Evolutionary conservation across 805 yeast species (phyloP), one percentile per base, ranked within the genome.

Genomic region (Suhomyces prunicola): DNA sequence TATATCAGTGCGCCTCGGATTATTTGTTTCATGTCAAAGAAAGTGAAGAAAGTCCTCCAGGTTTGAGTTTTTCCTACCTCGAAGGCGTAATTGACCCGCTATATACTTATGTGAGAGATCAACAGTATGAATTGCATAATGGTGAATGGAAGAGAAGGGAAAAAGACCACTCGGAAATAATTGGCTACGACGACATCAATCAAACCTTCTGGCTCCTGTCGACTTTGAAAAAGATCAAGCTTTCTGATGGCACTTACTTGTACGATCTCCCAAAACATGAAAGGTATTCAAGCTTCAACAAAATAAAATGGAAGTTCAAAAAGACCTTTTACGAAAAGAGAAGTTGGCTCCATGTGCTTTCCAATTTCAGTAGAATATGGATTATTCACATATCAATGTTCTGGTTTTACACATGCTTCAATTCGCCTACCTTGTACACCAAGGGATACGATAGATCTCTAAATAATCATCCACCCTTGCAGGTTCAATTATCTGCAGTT

Each of bases 121-220:
- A 90, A 71, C 87, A 85, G 27, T 86, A 82, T 65, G 82, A 81
- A 58, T 65, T 77, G 7, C 53, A 70, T 24, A 81, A 83, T 46
- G 89, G 86, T 3, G 72, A 71, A 50, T 83, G 79, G 71, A 76
- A 78, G 36, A 82, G 84, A 68, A 82, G 84, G 55, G 91, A 84
- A 62, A 79, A 79, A 60, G 94, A 90, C 70, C 94, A 85, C 74
- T 66, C 77, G 67, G 66, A 80, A 58, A 74, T 85, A 65, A 64
- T 84, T 67, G 80, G 88, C 56, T 68, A 87, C 58, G 85, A 81
- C 60, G 85, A 81, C 57, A 64, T 79, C 39, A 80, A 81, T 57
- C 84, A 78, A 57, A 66, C 74, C 17, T 81, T 81, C 53, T 81
- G 85, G 84, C 73, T 71, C 53, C 65, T 69, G 2, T 60, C 70